Base-by-base conservation (phyloP, 140 eudicot species). In the Bidens hawaiensis region DNA sequence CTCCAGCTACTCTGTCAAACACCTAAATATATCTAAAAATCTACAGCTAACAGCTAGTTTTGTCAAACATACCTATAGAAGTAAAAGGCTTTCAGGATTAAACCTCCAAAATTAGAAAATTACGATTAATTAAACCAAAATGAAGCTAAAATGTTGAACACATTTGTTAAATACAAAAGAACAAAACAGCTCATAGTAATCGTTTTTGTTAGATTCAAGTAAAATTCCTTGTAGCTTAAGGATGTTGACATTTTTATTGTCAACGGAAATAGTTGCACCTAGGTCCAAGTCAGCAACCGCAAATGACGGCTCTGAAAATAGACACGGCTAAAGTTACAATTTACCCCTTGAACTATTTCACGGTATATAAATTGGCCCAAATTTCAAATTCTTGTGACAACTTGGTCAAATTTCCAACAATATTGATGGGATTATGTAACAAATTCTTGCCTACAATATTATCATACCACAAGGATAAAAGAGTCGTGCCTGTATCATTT, bases 241-340 rank as follows among this genome's bases (percentile, higher is more conserved):
- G 21, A 19, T 21, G 55, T 71, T 61, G 75, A 71, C 63, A 47
- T 60, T 10, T 14, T 33, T 15, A 4, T 12, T 15, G 76, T 62
- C 64, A 51, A 71, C 27, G 64, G 8, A 43, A 46, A 6, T 19
- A 18, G 55, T 28, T 5, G 70, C 40, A 52, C 40, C 28, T 28
- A 38, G 10, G 28, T 71, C 68, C 63, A 52, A 28, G 22, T 13
- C 14, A 62, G 58, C 8, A 62, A 41, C 64, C 56, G 27, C 70
- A 52, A 27, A 71, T 62, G 76, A 55, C 40, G 76, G 70, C 76
- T 51, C 10, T 23, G 10, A 47, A 70, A 30, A 17, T 10, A 38
- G 25, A 38, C 30, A 8, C 6, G 49, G 24, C n/a, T n/a, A 21
- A 59, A 22, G 9, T 69, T 15, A 31, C 68, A 59, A 31, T 15